Evolutionary conservation across 257 asterid genomes (phyloP).

Genomic region (Penstemon barbatus): DNA sequence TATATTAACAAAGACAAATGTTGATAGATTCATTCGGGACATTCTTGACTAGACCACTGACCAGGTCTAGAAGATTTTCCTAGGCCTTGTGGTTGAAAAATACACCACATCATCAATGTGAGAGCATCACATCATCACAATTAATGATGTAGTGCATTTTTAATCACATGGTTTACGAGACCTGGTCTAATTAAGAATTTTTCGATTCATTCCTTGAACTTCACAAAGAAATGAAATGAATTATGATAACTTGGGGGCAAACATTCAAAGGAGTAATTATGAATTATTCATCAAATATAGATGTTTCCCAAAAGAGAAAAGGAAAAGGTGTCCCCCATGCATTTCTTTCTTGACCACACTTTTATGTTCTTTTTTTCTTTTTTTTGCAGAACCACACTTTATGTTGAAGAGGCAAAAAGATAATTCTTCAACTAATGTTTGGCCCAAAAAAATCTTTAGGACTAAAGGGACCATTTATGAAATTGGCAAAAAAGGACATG

Average conservation of each 20-base stretch:
- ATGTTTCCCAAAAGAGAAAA: background rate
- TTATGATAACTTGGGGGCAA: background rate
- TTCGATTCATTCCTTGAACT: too few species aligned
- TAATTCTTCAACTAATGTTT: slow-evolving; percentile 21
- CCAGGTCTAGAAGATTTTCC: too few species aligned
- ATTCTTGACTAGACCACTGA: too few species aligned
- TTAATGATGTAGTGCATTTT: too few species aligned
- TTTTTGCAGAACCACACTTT: background rate
- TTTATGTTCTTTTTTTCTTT: background rate
- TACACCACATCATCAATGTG: too few species aligned
- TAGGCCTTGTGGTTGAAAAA: too few species aligned
- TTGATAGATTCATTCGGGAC: too few species aligned
- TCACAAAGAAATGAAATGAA: too few species aligned
- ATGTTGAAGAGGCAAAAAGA: background rate
- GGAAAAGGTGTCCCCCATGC: background rate
- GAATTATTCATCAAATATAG: slow-evolving; percentile 8
- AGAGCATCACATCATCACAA: too few species aligned
- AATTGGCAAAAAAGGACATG: slow-evolving; percentile 19
- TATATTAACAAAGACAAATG: too few species aligned
- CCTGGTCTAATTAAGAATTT: too few species aligned
- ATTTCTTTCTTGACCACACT: background rate
- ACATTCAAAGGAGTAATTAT: slow-evolving; percentile 6
- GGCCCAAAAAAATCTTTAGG: slow-evolving; percentile 6
- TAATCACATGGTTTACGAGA: too few species aligned
- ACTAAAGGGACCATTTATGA: slow-evolving; percentile 10